Evolutionary conservation across 306 rosid species (phyloP).

Genomic region (Inga oerstediana): DNA sequence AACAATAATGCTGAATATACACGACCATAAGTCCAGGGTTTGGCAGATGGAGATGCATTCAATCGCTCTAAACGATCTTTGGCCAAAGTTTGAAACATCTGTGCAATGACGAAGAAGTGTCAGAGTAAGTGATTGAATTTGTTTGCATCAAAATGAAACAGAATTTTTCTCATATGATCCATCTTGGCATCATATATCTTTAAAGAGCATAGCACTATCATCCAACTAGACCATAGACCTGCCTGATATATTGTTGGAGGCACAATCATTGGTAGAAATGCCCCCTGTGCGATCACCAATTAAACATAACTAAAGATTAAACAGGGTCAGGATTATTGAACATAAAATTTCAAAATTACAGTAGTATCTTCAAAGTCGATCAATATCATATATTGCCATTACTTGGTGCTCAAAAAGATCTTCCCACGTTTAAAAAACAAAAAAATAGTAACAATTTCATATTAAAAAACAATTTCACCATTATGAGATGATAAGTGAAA

Average conservation of each 20-base stretch:
- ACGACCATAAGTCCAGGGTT: slow-evolving; percentile 87
- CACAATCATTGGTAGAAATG: slow-evolving; percentile 84
- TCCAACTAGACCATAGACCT: slow-evolving; percentile 89
- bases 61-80: slow-evolving; percentile 91
- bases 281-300: slow-evolving; percentile 64
- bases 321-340: slow-evolving; percentile 13
- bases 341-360: slow-evolving; percentile 19
- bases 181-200: slow-evolving; percentile 59
- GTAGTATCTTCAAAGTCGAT: slow-evolving; percentile 5
- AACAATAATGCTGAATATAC: slow-evolving; percentile 83
- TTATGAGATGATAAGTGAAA: slow-evolving; percentile 19
- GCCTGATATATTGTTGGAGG: slow-evolving; percentile 86
- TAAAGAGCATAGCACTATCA: slow-evolving; percentile 83
- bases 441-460: neutral
- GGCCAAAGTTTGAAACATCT: slow-evolving; percentile 99
- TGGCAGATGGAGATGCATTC: slow-evolving; percentile 97
- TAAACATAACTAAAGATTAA: slow-evolving; percentile 11
- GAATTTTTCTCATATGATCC: slow-evolving; percentile 16
- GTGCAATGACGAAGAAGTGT: slow-evolving; percentile 33
- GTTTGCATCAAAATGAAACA: slow-evolving; percentile 18
- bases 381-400: neutral
- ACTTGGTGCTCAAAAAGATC: slow-evolving; percentile 3
- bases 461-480: slow-evolving; percentile 13
- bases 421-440: slow-evolving; percentile 1
- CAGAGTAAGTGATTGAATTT: slow-evolving; percentile 33